A percentile compares a stretch with the other conserved stretches of the same genome.
phyloP scores from a whole-genome alignment of 305 asterid species.

The Fraxinus nigra region DNA sequence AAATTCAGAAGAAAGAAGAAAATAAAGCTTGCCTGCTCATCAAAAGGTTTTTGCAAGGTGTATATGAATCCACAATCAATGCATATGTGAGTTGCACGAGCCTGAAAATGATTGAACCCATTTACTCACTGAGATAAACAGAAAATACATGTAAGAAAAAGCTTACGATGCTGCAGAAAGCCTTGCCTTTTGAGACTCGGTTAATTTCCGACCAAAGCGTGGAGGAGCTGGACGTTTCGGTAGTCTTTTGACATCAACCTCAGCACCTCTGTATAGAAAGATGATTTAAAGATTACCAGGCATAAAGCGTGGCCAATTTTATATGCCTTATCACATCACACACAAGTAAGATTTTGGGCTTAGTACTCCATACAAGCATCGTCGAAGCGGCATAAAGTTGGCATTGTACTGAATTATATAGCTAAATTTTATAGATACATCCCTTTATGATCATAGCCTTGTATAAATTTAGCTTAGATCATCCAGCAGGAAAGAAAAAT shows the following conservation, averaged over 20 bases:
- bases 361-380: neutral
- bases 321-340: neutral
- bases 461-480: neutral
- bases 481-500: neutral
- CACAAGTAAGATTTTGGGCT: neutral
- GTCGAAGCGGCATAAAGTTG: neutral
- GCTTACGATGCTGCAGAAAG: neutral
- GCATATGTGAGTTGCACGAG: conserved; percentile 92
- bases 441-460: neutral
- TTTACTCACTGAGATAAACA: neutral
- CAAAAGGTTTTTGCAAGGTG: conserved; percentile 70
- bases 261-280: conserved; percentile 63
- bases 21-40: conserved; percentile 67
- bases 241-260: conserved; percentile 78
- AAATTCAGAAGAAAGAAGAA: conserved; percentile 4
- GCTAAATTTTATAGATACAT: neutral
- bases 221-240: conserved; percentile 97
- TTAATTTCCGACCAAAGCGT: conserved; percentile 77
- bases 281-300: neutral
- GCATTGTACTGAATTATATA: neutral
- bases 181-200: conserved; percentile 79
- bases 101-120: conserved; percentile 36
- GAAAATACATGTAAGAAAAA: neutral
- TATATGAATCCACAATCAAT: conserved; percentile 94
- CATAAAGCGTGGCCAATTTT: conserved; percentile 4